Evolutionary conservation across 768 basidiomycete species (phyloP), one percentile per base, ranked within the genome.

Genomic region (Strobilomyces dryophilus): DNA sequence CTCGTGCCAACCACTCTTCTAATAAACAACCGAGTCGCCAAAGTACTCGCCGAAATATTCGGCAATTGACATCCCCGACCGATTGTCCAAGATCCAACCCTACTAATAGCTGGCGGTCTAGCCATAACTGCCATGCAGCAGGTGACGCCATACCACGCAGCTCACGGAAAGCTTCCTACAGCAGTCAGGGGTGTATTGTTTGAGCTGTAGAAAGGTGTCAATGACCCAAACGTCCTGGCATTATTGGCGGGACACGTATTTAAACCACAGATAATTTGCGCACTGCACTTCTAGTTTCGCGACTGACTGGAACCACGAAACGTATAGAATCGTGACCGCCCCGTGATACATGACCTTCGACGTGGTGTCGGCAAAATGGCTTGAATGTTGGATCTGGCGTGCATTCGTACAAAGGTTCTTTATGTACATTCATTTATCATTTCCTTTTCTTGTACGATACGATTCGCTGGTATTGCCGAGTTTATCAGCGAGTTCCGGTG

Each of bases 361-460:
- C 17, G 43, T 26, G 24, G 35, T n/a, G 18, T 42, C 39, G 18
- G 47, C 18, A 35, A 34, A n/a, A 39, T 26, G 32, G 36, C 49
- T 27, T 24, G 5, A 32, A 29, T 43, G 36, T 29, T n/a, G 15
- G 4, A 24, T 24, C 24, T 4, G 2, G 24, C 24, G 24, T 24
- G 24, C 24, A 24, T 2, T 24, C 24, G 24, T 10, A 5, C 45
- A 48, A 24, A 8, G 31, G 15, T 21, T 26, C 10, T 26, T 61
- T 62, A 61, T 61, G 59, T 64, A 59, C 50, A 15, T 24, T 18
- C 44, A 47, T 21, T 47, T 54, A 51, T 58, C 55, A 72, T 65
- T 70, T 79, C 8, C 79, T 74, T 57, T 79, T 84, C 62, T 61
- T 70, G 32, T 55, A 56, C 55, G 45, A 42, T 55, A 56, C 55